Evolutionary conservation across 139 green algal genomes (phyloP), one percentile per base, ranked within the genome.

Genomic region (Coelastrella sp.): DNA sequence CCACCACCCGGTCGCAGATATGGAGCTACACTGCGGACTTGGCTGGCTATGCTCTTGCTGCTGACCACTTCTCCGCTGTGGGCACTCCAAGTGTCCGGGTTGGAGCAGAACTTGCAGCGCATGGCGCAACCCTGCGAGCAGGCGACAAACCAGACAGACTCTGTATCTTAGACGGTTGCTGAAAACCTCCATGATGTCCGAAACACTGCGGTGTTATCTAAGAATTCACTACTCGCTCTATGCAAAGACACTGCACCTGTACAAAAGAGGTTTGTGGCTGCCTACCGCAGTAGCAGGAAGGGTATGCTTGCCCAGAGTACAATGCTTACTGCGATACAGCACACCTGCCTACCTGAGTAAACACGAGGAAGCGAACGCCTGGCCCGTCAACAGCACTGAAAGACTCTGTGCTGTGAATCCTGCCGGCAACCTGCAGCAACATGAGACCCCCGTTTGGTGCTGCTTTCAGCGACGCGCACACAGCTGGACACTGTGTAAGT

Each of bases 61-160:
- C 66, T 84, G 19, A 63, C 25, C 0, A 30, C 25, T 69, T 83
- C 40, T 25, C 85, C 85, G 32, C 25, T 19, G 30, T 73, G 34
- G 17, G 51, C 21, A 19, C 9, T 85, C 32, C 85, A 90, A 19
- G 89, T 89, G 85, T 92, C 92, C 9, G 90, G 90, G 71, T 94
- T 96, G 71, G 48, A 76, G 81, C 93, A 96, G 89, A 96, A 96
- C n/a, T 85, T 79, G 75, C 93, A 96, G 35, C 93, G 89, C 85
- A 93, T 91, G 45, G 74, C 87, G 57, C 93, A 96, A 35, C 91
- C 91, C 81, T 94, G 91, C 32, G 90, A 9, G 25, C 59, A 67
- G n/a, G 19, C 27, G 5, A 41, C n/a, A 43, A 8, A 45, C 11
- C 1, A 71, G 62, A 6, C 2, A 67, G n/a, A n/a, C n/a, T n/a